Evolutionary conservation across 805 yeast genomes (phyloP).

Genomic region (Suhomyces xylopsoci): DNA sequence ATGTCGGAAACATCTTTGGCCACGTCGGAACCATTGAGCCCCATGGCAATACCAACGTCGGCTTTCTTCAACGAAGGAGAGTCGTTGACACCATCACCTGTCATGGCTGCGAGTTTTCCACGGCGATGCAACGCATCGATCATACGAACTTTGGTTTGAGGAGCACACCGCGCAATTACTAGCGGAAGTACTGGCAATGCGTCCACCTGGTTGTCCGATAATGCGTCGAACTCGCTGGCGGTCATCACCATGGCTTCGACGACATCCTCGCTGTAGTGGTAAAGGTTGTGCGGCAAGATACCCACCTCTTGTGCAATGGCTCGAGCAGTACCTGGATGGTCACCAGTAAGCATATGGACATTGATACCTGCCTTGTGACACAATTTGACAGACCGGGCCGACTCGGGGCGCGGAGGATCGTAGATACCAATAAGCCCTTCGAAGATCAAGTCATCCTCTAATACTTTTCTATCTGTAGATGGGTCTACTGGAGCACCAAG

Average conservation of each 20-base stretch:
- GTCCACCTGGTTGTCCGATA: constrained; percentile 61
- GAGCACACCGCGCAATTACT: constrained; percentile 81
- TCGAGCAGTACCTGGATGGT: constrained; percentile 33
- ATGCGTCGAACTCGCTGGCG: constrained; percentile 65
- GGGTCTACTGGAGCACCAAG: constrained; percentile 12
- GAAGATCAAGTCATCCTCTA: constrained; percentile 24
- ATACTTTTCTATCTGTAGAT: constrained; percentile 13
- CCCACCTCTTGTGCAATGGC: constrained; percentile 38
- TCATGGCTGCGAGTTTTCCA: constrained; percentile 62
- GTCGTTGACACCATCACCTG: constrained; percentile 47
- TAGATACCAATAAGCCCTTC: constrained; percentile 33
- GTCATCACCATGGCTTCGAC: constrained; percentile 64
- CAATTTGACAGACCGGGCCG: constrained; percentile 23
- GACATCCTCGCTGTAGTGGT: constrained; percentile 32
- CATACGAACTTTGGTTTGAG: constrained; percentile 77
- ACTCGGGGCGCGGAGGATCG: constrained; percentile 36
- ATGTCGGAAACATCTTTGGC: constrained; percentile 29
- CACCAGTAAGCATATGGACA: constrained; percentile 37
- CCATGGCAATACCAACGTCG: constrained; percentile 30
- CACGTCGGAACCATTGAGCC: constrained; percentile 27
- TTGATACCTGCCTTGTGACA: constrained; percentile 35
- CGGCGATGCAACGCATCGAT: constrained; percentile 63
- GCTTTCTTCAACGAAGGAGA: constrained; percentile 27
- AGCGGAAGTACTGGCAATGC: constrained; percentile 61
- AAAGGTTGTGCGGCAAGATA: constrained; percentile 40